phyloP scores from a whole-genome alignment of 768 basidiomycete species.

The Lentinula guzmanii region DNA sequence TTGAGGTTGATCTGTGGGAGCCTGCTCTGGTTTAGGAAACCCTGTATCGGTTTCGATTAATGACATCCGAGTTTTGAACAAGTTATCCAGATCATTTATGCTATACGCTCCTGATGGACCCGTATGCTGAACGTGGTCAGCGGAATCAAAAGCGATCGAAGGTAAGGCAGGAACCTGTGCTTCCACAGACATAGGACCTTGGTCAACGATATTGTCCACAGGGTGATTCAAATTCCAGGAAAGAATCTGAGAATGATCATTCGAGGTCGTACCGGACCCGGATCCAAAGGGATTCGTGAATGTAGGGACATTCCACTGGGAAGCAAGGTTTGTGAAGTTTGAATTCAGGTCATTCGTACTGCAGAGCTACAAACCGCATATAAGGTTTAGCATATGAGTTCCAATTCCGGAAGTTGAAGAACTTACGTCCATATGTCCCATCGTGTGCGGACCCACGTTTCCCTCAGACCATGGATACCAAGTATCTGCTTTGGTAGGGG shows the following conservation, averaged over 20 bases:
- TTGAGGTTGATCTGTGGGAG: neutral
- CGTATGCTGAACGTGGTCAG: neutral
- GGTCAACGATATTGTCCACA: neutral
- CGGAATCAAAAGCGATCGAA: neutral
- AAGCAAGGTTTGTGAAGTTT: neutral
- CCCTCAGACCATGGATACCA: neutral
- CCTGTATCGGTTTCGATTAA: neutral
- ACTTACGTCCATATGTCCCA: neutral
- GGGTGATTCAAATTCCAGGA: neutral
- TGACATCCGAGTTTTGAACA: neutral
- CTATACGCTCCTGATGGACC: neutral
- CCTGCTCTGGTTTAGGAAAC: neutral
- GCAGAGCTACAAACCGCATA: neutral
- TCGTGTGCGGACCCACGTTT: neutral
- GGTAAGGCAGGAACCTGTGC: neutral
- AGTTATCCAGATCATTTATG: neutral
- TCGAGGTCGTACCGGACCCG: neutral
- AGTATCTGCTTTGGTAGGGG: slow-evolving; percentile 6
- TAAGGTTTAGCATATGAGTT: neutral
- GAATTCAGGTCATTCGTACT: neutral
- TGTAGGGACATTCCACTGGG: neutral
- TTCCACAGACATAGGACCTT: neutral
- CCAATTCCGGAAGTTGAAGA: neutral
- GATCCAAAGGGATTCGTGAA: slow-evolving; percentile 1
- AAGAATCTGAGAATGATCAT: neutral